Base-by-base conservation (phyloP, 2,329 filamentous ascomycete species). In the Fusarium coicis region DNA sequence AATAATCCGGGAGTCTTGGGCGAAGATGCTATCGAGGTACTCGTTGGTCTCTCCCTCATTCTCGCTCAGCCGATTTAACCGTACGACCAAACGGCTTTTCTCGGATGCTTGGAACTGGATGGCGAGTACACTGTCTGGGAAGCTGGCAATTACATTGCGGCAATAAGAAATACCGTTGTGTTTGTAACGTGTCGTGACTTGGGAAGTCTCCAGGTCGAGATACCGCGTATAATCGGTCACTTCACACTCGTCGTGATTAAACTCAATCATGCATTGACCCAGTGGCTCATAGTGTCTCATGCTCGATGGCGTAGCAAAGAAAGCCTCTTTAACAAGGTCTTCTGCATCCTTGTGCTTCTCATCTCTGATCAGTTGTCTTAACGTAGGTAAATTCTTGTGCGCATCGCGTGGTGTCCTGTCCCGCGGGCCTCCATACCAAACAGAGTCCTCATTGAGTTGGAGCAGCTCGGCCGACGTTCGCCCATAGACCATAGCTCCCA, bases 381-480 rank as follows among this genome's bases (percentile, higher is more conserved):
- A 34, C 2, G 55, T 57, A 21, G 49, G 36, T 26, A 79, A 39
- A n/a, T 73, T 72, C 14, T 59, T 50, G 16, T 57, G 30, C 10
- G 77, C 77, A 50, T 75, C 73, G n/a, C 79, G 79, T 19, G 84
- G 84, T 18, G 82, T 83, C 16, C 85, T 84, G 52, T 85, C 78
- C 63, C 85, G 84, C 12, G 80, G 80, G 1, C 83, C 84, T 30
- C 85, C 85, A 60, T 83, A 85, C 84, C 83, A 86, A 16, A 85
- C 81, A 4, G 84, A 85, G 63, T 87, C 84, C 72, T 87, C 85
- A 50, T 87, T 87, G 19, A 87, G 77, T 19, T 74, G 73, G 34
- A 82, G 77, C 8, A 86, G 74, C 43, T 83, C 79, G 53, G 85
- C 85, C 2, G 80, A 80, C 18, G 80, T 76, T 18, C 83, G 81